A percentile compares a stretch with the other conserved stretches of the same genome.
Evolutionary conservation across 768 basidiomycete species (phyloP).

Genomic region (Tylopilus sp.): DNA sequence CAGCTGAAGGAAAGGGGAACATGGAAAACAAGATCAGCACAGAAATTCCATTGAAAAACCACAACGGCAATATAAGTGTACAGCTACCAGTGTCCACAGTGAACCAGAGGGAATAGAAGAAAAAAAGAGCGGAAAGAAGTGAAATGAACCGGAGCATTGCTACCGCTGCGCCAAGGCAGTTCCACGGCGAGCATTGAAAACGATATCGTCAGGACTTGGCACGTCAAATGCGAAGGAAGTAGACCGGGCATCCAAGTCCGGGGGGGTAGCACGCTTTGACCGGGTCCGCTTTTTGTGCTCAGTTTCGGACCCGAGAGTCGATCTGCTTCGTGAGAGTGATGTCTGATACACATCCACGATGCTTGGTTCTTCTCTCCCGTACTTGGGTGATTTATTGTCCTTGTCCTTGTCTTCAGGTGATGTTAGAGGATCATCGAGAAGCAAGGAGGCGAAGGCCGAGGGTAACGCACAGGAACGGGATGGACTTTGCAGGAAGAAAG

Average conservation of each 20-base stretch:
- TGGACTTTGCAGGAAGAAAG: constrained; percentile 56
- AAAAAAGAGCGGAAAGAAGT: constrained; percentile 4
- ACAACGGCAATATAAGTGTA: constrained; percentile 29
- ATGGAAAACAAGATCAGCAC: constrained; percentile 37
- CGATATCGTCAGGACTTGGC: constrained; percentile 90
- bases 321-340: constrained; percentile 28
- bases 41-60: constrained; percentile 34
- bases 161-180: constrained; percentile 52
- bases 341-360: constrained; percentile 29
- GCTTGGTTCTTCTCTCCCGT: constrained; percentile 31
- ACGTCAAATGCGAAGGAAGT: constrained; percentile 66
- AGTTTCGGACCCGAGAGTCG: constrained; percentile 20
- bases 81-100: constrained; percentile 23
- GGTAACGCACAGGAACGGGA: constrained; percentile 66
- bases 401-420: constrained; percentile 36
- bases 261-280: constrained; percentile 23
- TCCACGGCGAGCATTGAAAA: constrained; percentile 75
- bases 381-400: constrained; percentile 26
- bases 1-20: constrained; percentile 46
- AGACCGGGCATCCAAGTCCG: constrained; percentile 33
- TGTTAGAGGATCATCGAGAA: constrained; percentile 51
- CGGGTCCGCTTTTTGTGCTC: constrained; percentile 10
- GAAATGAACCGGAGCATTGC: constrained; percentile 12
- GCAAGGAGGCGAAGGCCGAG: constrained; percentile 72
- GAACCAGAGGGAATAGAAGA: constrained; percentile 16